A percentile compares a stretch with the other conserved stretches of the same genome.
Conservation (phyloP, 2,329 filamentous ascomycete genomes). For the Plectosphaerella cucumerina region DNA sequence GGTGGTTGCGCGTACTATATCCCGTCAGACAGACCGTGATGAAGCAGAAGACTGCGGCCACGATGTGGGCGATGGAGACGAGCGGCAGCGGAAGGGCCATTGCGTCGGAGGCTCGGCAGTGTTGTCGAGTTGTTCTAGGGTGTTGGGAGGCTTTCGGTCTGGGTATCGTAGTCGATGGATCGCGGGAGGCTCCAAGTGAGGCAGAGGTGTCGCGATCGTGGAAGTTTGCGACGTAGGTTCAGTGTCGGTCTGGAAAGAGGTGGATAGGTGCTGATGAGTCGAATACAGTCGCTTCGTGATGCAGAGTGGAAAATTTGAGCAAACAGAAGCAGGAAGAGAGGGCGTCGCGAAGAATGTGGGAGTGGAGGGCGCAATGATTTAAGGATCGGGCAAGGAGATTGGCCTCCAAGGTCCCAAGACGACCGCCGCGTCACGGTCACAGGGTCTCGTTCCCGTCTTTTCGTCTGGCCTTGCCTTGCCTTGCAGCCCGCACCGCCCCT, state of each 20-base stretch:
- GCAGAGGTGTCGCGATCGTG: no score
- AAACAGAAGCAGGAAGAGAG: neutral
- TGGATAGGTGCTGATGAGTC: no score
- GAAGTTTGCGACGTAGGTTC: no score
- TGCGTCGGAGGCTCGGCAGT: no score
- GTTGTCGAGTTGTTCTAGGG: no score
- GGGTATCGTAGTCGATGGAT: no score
- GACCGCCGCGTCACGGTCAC: neutral
- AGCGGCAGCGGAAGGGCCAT: slow-evolving; percentile 6
- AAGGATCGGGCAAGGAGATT: neutral
- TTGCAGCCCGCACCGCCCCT: no score
- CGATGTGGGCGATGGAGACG: slow-evolving; percentile 40
- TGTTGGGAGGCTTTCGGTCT: no score
- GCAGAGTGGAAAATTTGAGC: neutral
- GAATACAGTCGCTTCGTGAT: neutral
- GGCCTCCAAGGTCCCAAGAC: neutral
- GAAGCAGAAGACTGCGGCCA: slow-evolving; percentile 64
- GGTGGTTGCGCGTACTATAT: slow-evolving; percentile 53
- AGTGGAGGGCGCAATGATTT: neutral
- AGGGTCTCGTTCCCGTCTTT: no score
- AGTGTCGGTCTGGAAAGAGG: no score
- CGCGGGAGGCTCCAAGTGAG: no score
- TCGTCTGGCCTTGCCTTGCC: no score
- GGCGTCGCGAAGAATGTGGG: neutral
- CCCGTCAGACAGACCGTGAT: slow-evolving; percentile 72